Evolutionary conservation across 345 rosid species (phyloP).

Genomic region (Arabidopsis arenosa): DNA sequence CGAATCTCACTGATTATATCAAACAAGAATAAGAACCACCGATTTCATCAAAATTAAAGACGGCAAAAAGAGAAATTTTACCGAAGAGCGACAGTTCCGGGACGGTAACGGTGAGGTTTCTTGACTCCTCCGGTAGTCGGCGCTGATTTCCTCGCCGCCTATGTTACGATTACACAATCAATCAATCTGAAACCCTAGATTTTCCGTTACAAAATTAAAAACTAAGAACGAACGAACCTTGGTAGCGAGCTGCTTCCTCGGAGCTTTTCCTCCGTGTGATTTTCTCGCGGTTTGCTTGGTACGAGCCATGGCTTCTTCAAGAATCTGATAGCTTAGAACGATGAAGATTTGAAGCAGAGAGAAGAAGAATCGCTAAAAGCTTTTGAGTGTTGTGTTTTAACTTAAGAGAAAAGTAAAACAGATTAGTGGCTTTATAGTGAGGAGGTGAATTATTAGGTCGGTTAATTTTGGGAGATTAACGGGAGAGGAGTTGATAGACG

Average conservation of each 20-base stretch:
- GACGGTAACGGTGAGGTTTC: no score
- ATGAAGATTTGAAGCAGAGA: not conserved
- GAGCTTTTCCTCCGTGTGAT: slow-evolving; percentile 57
- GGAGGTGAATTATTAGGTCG: slow-evolving; percentile 20
- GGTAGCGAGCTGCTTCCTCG: slow-evolving; percentile 57
- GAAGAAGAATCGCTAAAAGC: not conserved
- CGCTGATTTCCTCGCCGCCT: no score
- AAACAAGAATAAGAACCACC: no score
- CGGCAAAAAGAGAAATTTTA: no score
- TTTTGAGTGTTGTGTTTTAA: not conserved
- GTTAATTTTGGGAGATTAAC: not conserved
- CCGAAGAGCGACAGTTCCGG: no score
- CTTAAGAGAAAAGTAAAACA: not conserved
- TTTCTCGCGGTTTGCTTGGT: slow-evolving; percentile 62
- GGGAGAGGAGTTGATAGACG: not conserved
- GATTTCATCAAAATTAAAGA: no score
- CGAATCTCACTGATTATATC: no score
- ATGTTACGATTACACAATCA: no score
- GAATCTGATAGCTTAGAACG: not conserved
- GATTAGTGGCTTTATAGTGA: slow-evolving; percentile 12
- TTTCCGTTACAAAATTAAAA: no score
- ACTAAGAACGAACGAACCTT: not conserved
- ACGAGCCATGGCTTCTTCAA: slow-evolving; percentile 50
- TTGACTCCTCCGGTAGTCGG: no score
- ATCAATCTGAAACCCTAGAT: no score